Evolutionary conservation across 805 yeast genomes (phyloP), one percentile per base, ranked within the genome.

Genomic region (Kazachstania taianensis): DNA sequence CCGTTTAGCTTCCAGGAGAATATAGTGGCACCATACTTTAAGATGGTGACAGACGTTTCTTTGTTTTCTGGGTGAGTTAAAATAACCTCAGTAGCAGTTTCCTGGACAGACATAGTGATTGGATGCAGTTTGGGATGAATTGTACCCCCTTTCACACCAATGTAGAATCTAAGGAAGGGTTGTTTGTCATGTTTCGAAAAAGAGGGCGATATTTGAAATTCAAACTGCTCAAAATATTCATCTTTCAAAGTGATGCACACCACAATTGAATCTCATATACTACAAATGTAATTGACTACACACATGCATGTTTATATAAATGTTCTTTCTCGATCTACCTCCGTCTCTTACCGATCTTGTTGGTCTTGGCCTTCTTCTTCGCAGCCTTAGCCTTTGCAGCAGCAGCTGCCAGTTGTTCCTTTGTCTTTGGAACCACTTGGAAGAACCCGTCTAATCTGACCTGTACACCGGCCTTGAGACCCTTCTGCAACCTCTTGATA

Each of bases 371-470:
- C 16, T 36, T 43, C 19, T 48, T 47, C 39, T 50, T 54, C 20
- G 49, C 42, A 4, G 52, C 48, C 37, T 54, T 55, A 7, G 59
- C 59, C 42, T 48, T 55, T 5, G 52, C 55, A 7, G 57, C 52
- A 7, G 60, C 58, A 2, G 52, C 48, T 6, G 55, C 60, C 22
- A 67, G 38, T 50, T 70, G 65, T 30, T 65, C 69, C 14, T 66
- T 61, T n/a, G 73, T 66, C 40, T 75, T 68, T 6, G 73, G 71
- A 23, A 63, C 62, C 3, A 78, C 84, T 49, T 76, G 75, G 63
- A 92, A 92, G 53, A 92, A 92, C 1, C 95, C 94, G 53, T 92
- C 96, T 19, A 89, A 61, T 47, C 97, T 72, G 5, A 92, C 96
- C 56, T 92, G 98, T 2, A 82, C 81, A 2, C 94, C 89, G 2